These are phyloP conservation scores for Spergularia bocconei DNA, from an alignment of 148 eudicot genomes.

Conservation along the genomic window DNA sequence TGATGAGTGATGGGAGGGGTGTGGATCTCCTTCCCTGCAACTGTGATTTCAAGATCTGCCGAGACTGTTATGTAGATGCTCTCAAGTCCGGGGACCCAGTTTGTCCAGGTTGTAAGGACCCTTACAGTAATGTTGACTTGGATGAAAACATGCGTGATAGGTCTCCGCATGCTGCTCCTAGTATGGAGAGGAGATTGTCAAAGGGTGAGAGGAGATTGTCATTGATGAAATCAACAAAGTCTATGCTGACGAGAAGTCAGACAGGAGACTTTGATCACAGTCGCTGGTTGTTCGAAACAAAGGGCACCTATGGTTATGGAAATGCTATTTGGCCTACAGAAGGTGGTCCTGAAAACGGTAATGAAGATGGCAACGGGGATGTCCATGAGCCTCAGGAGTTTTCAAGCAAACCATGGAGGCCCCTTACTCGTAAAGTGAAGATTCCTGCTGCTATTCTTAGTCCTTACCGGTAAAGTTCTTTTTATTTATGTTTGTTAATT, in stretches of 20 bases:
- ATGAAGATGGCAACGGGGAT: slow-evolving; percentile 37
- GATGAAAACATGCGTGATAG: slow-evolving; percentile 36
- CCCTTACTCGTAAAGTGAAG: slow-evolving; percentile 77
- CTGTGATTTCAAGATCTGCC: slow-evolving; percentile 84
- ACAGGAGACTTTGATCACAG: slow-evolving; percentile 86
- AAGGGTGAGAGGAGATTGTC: slow-evolving; percentile 77
- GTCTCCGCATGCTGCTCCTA: slow-evolving; percentile 48
- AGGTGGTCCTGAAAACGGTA: slow-evolving; percentile 46
- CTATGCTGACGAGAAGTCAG: slow-evolving; percentile 72
- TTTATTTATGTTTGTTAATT: neutral
- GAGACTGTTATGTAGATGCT: slow-evolving; percentile 80
- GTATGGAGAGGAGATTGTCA: slow-evolving; percentile 43
- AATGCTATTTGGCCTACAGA: slow-evolving; percentile 95
- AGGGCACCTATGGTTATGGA: slow-evolving; percentile 89
- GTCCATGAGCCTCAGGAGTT: slow-evolving; percentile 54
- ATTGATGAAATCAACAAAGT: slow-evolving; percentile 65
- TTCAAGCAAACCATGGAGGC: slow-evolving; percentile 84
- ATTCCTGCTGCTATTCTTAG: slow-evolving; percentile 84
- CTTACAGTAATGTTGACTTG: slow-evolving; percentile 57
- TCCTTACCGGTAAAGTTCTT: slow-evolving; percentile 60
- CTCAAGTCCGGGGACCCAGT: slow-evolving; percentile 54
- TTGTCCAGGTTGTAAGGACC: slow-evolving; percentile 89
- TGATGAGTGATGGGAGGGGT: slow-evolving; percentile 83
- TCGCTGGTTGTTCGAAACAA: slow-evolving; percentile 80
- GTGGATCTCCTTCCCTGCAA: slow-evolving; percentile 79